Percentiles rank a stretch among this genome's conserved stretches.
Conservation (phyloP, 2,329 filamentous ascomycete genomes). For the Monilinia polystroma region DNA sequence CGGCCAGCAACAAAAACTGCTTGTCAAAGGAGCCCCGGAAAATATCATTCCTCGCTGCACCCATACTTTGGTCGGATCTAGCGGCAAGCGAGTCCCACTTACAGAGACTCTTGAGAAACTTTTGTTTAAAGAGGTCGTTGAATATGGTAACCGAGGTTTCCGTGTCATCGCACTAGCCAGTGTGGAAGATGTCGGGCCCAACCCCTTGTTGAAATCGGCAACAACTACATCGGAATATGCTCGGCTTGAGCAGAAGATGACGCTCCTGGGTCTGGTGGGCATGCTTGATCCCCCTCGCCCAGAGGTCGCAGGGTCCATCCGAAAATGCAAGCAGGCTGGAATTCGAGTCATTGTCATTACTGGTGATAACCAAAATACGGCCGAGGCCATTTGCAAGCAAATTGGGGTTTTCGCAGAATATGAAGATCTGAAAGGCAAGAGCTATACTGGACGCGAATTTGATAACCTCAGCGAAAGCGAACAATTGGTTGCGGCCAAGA, state of each 20-base stretch:
- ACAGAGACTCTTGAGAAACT: constrained; percentile 67
- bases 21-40: constrained; percentile 96
- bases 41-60: constrained; percentile 91
- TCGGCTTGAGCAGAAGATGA: constrained; percentile 89
- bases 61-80: constrained; percentile 71
- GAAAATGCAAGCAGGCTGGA: constrained; percentile 86
- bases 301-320: constrained; percentile 83
- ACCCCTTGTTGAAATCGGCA: constrained; percentile 69
- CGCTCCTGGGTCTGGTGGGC: constrained; percentile 85
- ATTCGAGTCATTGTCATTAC: constrained; percentile 98
- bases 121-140: constrained; percentile 75
- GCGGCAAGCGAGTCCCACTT: constrained; percentile 75
- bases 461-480: constrained; percentile 77
- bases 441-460: constrained; percentile 92
- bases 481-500: constrained; percentile 80
- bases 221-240: constrained; percentile 82
- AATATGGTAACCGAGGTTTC: constrained; percentile 88
- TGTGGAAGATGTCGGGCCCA: constrained; percentile 70
- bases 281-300: constrained; percentile 97
- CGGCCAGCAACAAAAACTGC: constrained; percentile 69
- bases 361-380: constrained; percentile 95
- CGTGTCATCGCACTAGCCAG: constrained; percentile 92
- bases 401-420: constrained; percentile 86
- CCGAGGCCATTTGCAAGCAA: constrained; percentile 94
- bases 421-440: constrained; percentile 87